A percentile compares a stretch with the other conserved stretches of the same genome.
Evolutionary conservation across 2,329 filamentous ascomycete genomes (phyloP).

Genomic region (Phialemoniopsis sp.): DNA sequence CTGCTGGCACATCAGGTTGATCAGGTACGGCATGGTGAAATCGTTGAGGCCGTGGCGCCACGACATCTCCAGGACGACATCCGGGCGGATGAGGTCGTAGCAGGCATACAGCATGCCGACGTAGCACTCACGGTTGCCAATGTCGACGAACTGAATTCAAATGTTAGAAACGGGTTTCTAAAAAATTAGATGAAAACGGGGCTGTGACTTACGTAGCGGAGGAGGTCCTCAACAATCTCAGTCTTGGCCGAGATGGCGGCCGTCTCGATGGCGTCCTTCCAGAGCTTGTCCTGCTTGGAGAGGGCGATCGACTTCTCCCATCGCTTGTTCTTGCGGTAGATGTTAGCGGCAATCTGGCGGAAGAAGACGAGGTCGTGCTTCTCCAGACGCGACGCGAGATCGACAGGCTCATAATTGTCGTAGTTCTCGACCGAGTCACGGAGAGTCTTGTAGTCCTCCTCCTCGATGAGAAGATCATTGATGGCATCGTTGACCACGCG

Average conservation of each 20-base stretch:
- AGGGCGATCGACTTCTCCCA: slow-evolving; percentile 99
- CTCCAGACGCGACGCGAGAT: slow-evolving; percentile 87
- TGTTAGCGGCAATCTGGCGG: slow-evolving; percentile 95
- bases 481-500: slow-evolving; percentile 96
- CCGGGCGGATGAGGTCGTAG: slow-evolving; percentile 92
- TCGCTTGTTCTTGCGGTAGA: slow-evolving; percentile 99
- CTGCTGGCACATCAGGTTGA: slow-evolving; percentile 93
- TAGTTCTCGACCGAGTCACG: slow-evolving; percentile 97
- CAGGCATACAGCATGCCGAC: slow-evolving; percentile 99
- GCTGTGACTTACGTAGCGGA: slow-evolving; percentile 81
- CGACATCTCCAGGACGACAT: slow-evolving; percentile 90
- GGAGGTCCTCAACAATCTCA: slow-evolving; percentile 90
- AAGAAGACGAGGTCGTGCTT: slow-evolving; percentile 99
- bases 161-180: slow-evolving; percentile 22
- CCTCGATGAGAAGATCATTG: slow-evolving; percentile 95
- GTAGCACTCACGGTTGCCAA: slow-evolving; percentile 98
- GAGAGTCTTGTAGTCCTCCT: slow-evolving; percentile 98
- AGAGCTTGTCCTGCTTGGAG: slow-evolving; percentile 98
- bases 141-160: slow-evolving; percentile 83
- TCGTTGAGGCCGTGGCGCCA: slow-evolving; percentile 94
- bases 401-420: slow-evolving; percentile 97
- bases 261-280: slow-evolving; percentile 99
- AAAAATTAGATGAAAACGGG: neutral
- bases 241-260: slow-evolving; percentile 85
- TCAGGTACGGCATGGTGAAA: slow-evolving; percentile 99